Conservation (phyloP, 2,329 filamentous ascomycete species). For the Colletotrichum sp. region DNA sequence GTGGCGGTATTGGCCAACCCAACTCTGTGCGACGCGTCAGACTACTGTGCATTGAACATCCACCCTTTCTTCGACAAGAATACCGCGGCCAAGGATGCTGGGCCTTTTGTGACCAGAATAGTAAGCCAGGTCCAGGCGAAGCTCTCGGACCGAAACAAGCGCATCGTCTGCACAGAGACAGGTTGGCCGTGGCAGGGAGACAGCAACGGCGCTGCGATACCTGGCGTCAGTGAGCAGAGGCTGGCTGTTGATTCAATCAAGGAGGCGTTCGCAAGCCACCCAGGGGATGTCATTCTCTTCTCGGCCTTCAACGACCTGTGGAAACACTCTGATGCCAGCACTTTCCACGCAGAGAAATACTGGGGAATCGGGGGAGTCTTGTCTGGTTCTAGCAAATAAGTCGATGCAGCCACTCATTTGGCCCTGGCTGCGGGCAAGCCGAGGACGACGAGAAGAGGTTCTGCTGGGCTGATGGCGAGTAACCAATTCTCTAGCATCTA, state of each 20-base stretch:
- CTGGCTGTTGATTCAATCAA: slow-evolving; percentile 70
- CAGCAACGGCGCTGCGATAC: slow-evolving; percentile 71
- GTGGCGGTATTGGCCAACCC: slow-evolving; percentile 70
- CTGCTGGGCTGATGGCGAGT: background rate
- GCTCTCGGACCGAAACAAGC: slow-evolving; percentile 53
- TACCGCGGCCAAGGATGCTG: slow-evolving; percentile 64
- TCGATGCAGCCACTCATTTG: background rate
- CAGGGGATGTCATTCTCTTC: slow-evolving; percentile 70
- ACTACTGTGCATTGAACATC: slow-evolving; percentile 82
- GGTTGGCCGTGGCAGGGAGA: slow-evolving; percentile 80
- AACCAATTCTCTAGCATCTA: background rate
- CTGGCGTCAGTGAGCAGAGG: slow-evolving; percentile 69
- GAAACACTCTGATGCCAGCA: slow-evolving; percentile 69
- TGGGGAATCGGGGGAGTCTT: slow-evolving; percentile 67
- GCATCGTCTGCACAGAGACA: slow-evolving; percentile 78
- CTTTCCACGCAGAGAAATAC: slow-evolving; percentile 75
- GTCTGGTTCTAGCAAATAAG: slow-evolving; percentile 22
- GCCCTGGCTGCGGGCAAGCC: background rate
- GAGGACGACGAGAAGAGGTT: background rate
- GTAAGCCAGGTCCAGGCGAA: slow-evolving; percentile 47
- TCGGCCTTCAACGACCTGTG: slow-evolving; percentile 81
- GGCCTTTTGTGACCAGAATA: slow-evolving; percentile 68
- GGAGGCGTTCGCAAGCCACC: slow-evolving; percentile 55
- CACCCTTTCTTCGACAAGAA: slow-evolving; percentile 83
- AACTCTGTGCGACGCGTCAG: slow-evolving; percentile 72